Evolutionary conservation across 2,329 filamentous ascomycete species (phyloP).

Genomic region (Pleochaeta shiraiana): DNA sequence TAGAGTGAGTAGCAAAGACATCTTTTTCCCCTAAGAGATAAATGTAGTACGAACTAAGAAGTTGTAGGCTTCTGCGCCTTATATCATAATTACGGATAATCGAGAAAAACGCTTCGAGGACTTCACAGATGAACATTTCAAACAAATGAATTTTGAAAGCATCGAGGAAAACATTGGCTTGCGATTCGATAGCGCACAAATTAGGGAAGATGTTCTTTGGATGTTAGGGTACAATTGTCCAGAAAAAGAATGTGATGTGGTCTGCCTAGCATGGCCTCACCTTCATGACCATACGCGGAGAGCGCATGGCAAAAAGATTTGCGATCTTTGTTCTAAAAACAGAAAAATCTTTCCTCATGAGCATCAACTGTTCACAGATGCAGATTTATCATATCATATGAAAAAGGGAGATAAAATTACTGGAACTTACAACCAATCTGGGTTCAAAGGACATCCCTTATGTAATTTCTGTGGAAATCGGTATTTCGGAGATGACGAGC

Average conservation of each 20-base stretch:
- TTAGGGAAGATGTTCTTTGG: slow-evolving; percentile 75
- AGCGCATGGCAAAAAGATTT: slow-evolving; percentile 72
- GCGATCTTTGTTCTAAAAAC: slow-evolving; percentile 75
- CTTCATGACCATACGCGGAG: slow-evolving; percentile 62
- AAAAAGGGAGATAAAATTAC: slow-evolving; percentile 77
- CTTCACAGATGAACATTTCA: slow-evolving; percentile 30
- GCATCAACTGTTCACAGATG: slow-evolving; percentile 71
- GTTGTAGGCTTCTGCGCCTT: slow-evolving; percentile 42
- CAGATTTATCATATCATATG: slow-evolving; percentile 72
- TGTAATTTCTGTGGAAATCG: slow-evolving; percentile 81
- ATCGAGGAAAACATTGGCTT: slow-evolving; percentile 77
- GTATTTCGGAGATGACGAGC: slow-evolving; percentile 91
- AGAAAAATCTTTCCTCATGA: slow-evolving; percentile 99
- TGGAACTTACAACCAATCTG: slow-evolving; percentile 75
- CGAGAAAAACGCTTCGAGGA: slow-evolving; percentile 64
- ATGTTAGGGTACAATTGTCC: slow-evolving; percentile 91
- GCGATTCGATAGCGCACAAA: slow-evolving; percentile 70
- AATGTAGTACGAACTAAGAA: slow-evolving; percentile 7
- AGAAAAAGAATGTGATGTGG: slow-evolving; percentile 61
- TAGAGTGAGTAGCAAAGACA: slow-evolving; percentile 35
- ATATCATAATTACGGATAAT: slow-evolving; percentile 85
- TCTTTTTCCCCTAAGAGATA: neutral
- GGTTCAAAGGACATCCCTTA: slow-evolving; percentile 87
- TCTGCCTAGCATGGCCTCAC: slow-evolving; percentile 62
- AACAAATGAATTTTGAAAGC: slow-evolving; percentile 44